Evolutionary conservation across 805 yeast species (phyloP), one percentile per base, ranked within the genome.

Genomic region (Candida sithepensis): DNA sequence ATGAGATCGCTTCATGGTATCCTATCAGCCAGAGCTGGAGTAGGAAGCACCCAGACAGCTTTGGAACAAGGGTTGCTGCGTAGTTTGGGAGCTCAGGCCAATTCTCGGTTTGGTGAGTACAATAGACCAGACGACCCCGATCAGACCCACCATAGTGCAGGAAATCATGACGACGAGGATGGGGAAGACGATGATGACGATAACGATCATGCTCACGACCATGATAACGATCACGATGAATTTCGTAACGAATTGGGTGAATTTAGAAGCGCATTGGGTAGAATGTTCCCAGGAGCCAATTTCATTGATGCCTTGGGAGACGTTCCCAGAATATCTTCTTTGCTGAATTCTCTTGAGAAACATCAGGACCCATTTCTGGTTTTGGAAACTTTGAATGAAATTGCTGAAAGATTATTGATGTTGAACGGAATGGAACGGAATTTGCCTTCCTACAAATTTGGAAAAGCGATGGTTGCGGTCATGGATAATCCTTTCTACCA

Each of bases 391-490:
- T 65, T 86, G 44, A 82, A 77, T 52, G 88, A 85, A 58, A 63
- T 87, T 19, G 77, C 85, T 22, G 87, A 81, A 52, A 66, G 78
- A 42, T 58, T 87, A 9, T 67, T 87, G 44, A 82, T 86, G 90
- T 79, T 82, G 79, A 61, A 57, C 36, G 82, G 82, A 48, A 82
- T 85, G 0, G 91, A 84, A 48, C 66, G 89, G 24, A 63, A 72
- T 2, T 68, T 91, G 8, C 89, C 96, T 0, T 71, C 84, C 0
- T 75, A 72, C 42, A 73, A 70, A 44, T 61, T 89, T 21, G 69
- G 86, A 0, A 70, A 69, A 26, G 75, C 76, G 14, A 65, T 91
- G 39, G 78, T 85, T 0, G 64, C 65, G 2, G 73, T 89, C 7
- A 67, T 92, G 60, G 71, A 72, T 14, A 82, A 80, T 50, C 84